These are phyloP conservation scores for Kuraishia piskuri DNA, from an alignment of 805 yeast species.

Conservation along the genomic window DNA sequence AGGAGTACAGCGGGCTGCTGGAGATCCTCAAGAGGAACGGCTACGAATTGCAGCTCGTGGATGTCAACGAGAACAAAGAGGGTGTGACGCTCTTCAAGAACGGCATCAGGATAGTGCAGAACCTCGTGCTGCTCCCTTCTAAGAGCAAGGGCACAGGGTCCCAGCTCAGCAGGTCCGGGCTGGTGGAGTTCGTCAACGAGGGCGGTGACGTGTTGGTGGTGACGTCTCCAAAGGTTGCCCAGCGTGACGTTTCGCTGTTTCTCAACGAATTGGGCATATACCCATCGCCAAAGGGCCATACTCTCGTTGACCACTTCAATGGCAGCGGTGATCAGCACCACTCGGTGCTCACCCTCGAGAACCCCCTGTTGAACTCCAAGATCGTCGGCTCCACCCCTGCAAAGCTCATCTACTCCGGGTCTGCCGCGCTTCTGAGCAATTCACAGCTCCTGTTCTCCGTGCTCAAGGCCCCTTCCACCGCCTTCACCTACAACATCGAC, in stretches of 20 bases:
- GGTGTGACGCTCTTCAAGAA: slow-evolving; percentile 24
- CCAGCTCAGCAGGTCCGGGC: slow-evolving; percentile 32
- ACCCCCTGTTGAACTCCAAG: slow-evolving; percentile 21
- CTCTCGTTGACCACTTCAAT: slow-evolving; percentile 58
- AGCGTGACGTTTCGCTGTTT: slow-evolving; percentile 58
- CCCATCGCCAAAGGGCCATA: slow-evolving; percentile 70
- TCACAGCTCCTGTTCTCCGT: slow-evolving; percentile 66
- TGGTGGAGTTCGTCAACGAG: slow-evolving; percentile 50
- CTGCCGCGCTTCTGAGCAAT: slow-evolving; percentile 65
- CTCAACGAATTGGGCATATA: slow-evolving; percentile 75
- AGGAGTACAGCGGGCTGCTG: slow-evolving; percentile 16
- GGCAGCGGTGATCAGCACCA: slow-evolving; percentile 15
- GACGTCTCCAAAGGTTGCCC: slow-evolving; percentile 35
- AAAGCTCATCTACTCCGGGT: slow-evolving; percentile 28
- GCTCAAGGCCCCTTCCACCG: slow-evolving; percentile 54
- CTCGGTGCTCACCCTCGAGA: slow-evolving; percentile 12
- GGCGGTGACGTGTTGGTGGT: slow-evolving; percentile 75
- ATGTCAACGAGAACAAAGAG: slow-evolving; percentile 16
- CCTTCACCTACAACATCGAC: slow-evolving; percentile 44
- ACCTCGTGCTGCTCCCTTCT: slow-evolving; percentile 52
- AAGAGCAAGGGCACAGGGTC: slow-evolving; percentile 33
- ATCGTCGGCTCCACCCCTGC: slow-evolving; percentile 11
- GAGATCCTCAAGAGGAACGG: slow-evolving; percentile 9
- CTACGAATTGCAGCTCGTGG: slow-evolving; percentile 9
- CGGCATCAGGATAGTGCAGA: slow-evolving; percentile 41